Base-by-base conservation (phyloP, 2,329 filamentous ascomycete species). In the Stemphylium lycopersici region DNA sequence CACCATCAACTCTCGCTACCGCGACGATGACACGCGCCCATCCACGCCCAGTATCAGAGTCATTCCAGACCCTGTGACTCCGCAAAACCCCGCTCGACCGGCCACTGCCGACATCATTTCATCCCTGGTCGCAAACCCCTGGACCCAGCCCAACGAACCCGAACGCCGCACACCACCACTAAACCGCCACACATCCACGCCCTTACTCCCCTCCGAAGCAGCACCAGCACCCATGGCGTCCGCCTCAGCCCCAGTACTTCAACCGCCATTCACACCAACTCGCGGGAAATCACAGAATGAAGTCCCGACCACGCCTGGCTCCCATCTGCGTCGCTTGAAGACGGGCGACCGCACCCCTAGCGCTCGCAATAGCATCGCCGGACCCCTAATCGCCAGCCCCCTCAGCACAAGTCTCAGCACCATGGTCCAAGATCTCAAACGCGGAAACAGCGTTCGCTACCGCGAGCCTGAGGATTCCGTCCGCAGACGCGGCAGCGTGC, bases 381-480 rank as follows among this genome's bases (percentile, higher is more conserved):
- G 79, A 2, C 82, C 87, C 33, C 77, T 89, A 33, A 78, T 89
- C 4, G 80, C 86, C 1, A 82, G 83, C 26, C 85, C 87, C 0
- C 76, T 89, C 1, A 86, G 83, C 2, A 82, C 81, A 1, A 83
- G 82, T 0, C 77, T 90, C 13, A 84, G 80, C 66, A 86, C 83
- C 1, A 83, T 89, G 42, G 84, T 89, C 5, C 86, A 86, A 7
- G 86, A 89, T 59, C 82, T 85, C 18, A 76, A 88, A 22, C 81
- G 85, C n/a, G 81, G 84, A 13, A 83, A 84, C 12, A 58, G 51
- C 40, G 13, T 66, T 0, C 41, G 64, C 16, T 15, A 34, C 42
- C 42, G 42, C 31, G 42, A 34, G 2, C 16, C 18, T 0, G 41
- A 44, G 11, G 29, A 22, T n/a, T 12, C 29, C 2, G 10, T 44